Evolutionary conservation across 2,329 filamentous ascomycete species (phyloP).

Genomic region (Penicillium sp.): DNA sequence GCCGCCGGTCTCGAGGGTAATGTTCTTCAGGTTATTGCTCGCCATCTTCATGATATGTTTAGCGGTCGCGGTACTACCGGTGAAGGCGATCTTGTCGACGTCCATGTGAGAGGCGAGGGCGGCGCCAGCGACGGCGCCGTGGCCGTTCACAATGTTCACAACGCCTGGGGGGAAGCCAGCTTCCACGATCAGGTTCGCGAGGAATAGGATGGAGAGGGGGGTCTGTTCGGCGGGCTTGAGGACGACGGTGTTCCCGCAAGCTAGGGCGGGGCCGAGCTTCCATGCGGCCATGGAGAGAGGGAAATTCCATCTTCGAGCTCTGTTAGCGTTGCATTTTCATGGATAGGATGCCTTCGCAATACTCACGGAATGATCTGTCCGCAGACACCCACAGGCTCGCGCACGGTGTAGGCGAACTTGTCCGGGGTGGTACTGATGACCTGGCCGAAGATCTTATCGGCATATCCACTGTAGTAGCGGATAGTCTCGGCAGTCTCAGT

Average conservation of each 20-base stretch:
- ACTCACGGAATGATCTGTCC: slow-evolving; percentile 84
- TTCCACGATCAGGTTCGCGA: slow-evolving; percentile 34
- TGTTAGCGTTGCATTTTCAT: not conserved
- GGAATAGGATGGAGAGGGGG: slow-evolving; percentile 33
- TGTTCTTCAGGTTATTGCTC: slow-evolving; percentile 35
- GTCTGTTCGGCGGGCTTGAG: slow-evolving; percentile 37
- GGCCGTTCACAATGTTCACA: slow-evolving; percentile 35
- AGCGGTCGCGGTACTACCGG: slow-evolving; percentile 34
- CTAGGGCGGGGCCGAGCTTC: slow-evolving; percentile 36
- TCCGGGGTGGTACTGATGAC: slow-evolving; percentile 71
- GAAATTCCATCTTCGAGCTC: slow-evolving; percentile 43
- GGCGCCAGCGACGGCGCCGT: slow-evolving; percentile 31
- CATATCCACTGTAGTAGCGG: slow-evolving; percentile 68
- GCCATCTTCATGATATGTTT: slow-evolving; percentile 39
- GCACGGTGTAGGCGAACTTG: slow-evolving; percentile 75
- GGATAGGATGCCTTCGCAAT: too few relatives aligned
- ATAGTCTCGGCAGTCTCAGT: slow-evolving; percentile 26
- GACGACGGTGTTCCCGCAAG: slow-evolving; percentile 36
- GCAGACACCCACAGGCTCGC: slow-evolving; percentile 73
- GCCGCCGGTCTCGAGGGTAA: slow-evolving; percentile 53
- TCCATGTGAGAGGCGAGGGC: slow-evolving; percentile 32
- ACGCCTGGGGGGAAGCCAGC: slow-evolving; percentile 37
- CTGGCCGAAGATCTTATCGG: slow-evolving; percentile 84
- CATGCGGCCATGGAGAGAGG: slow-evolving; percentile 68
- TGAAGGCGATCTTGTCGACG: slow-evolving; percentile 38